These are phyloP conservation scores for Colletotrichum magnum DNA, from an alignment of 2,329 filamentous ascomycete genomes.

Conservation along the genomic window DNA sequence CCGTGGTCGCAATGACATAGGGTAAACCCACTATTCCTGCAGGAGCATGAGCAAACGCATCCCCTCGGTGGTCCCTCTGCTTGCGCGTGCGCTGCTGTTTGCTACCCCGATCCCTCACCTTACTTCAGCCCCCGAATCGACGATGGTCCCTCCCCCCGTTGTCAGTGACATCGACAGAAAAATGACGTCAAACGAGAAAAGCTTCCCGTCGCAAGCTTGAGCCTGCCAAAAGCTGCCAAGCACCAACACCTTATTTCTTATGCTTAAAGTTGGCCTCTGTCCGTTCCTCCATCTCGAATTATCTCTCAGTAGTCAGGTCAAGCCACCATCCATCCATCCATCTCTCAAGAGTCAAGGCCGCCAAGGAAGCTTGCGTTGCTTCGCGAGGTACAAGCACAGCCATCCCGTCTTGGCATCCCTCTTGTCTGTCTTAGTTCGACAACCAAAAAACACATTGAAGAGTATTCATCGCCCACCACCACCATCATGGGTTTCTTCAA, in stretches of 20 bases:
- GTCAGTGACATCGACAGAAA: slow-evolving; percentile 1
- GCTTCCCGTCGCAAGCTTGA: background rate
- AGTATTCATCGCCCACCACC: no score
- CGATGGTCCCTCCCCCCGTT: slow-evolving; percentile 1
- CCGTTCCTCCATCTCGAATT: background rate
- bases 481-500: slow-evolving; percentile 39
- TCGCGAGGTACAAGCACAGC: slow-evolving; percentile 34
- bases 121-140: slow-evolving; percentile 29
- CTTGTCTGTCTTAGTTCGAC: slow-evolving; percentile 21
- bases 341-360: slow-evolving; percentile 17
- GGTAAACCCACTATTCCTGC: slow-evolving; percentile 17
- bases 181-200: slow-evolving; percentile 34
- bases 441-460: background rate
- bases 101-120: background rate
- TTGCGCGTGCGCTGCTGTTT: background rate
- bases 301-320: background rate
- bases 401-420: slow-evolving; percentile 36
- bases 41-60: background rate
- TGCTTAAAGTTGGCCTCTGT: slow-evolving; percentile 28
- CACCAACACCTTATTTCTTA: slow-evolving; percentile 23
- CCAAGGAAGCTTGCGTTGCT: slow-evolving; percentile 30
- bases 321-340: slow-evolving; percentile 12
- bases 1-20: slow-evolving; percentile 27
- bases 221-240: background rate
- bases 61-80: background rate